Evolutionary conservation across 345 rosid genomes (phyloP).

Genomic region (Passiflora organensis): DNA sequence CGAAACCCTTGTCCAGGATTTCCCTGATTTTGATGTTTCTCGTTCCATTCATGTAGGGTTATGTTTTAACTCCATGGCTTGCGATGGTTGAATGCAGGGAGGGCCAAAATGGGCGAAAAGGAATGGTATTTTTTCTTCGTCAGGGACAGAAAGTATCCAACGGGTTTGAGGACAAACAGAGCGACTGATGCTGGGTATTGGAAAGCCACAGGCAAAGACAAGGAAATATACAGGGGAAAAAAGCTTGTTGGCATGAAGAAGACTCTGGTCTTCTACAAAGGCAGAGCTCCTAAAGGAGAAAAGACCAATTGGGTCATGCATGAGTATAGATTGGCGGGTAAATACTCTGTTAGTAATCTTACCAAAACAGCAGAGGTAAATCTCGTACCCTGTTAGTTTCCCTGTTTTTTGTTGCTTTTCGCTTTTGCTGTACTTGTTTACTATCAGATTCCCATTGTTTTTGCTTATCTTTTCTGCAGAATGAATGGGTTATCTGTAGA

Average conservation of each 20-base stretch:
- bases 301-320: conserved; percentile 25
- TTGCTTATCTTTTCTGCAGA: conserved; percentile 37
- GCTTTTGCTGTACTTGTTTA: not conserved
- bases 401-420: conserved; percentile 2
- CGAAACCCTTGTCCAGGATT: not conserved
- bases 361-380: conserved; percentile 15
- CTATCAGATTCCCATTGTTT: not conserved
- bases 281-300: conserved; percentile 18
- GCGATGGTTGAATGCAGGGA: conserved; percentile 12
- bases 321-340: conserved; percentile 22
- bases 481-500: conserved; percentile 79
- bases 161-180: conserved; percentile 36
- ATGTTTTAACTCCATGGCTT: not conserved
- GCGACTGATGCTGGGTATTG: conserved; percentile 23
- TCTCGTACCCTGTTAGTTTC: not conserved
- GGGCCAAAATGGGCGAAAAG: conserved; percentile 31
- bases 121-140: conserved; percentile 80
- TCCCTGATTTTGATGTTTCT: conserved; percentile 6
- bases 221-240: conserved; percentile 15
- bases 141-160: conserved; percentile 73
- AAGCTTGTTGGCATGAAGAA: conserved; percentile 23
- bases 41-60: not conserved
- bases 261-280: conserved; percentile 23
- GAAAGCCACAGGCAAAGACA: conserved; percentile 24
- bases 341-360: conserved; percentile 5